Percentiles rank a stretch among this genome's conserved stretches.
Evolutionary conservation across 2,329 filamentous ascomycete species (phyloP).

Genomic region (Fusarium luffae): DNA sequence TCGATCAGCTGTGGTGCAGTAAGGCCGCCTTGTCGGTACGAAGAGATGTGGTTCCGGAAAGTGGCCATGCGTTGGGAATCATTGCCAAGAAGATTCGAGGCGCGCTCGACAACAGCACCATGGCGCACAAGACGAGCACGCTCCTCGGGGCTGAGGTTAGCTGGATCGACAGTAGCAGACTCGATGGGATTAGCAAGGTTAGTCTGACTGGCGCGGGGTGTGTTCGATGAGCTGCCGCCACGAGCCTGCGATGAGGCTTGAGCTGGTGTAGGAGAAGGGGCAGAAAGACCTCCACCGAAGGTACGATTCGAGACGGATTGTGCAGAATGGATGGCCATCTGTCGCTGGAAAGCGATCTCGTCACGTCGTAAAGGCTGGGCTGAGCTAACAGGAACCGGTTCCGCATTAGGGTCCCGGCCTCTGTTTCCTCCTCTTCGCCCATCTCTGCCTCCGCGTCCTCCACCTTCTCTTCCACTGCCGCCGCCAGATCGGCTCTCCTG

Average conservation of each 20-base stretch:
- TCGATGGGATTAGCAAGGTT: slow-evolving; percentile 55
- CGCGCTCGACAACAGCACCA: slow-evolving; percentile 85
- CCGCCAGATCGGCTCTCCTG: slow-evolving; percentile 61
- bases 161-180: slow-evolving; percentile 63
- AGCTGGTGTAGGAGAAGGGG: slow-evolving; percentile 41
- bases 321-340: slow-evolving; percentile 89
- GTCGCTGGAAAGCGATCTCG: slow-evolving; percentile 90
- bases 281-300: slow-evolving; percentile 85
- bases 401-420: slow-evolving; percentile 88
- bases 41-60: slow-evolving; percentile 84
- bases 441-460: slow-evolving; percentile 63
- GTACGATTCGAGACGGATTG: slow-evolving; percentile 82
- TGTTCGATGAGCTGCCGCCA: slow-evolving; percentile 39
- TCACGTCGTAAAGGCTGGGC: slow-evolving; percentile 85
- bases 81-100: slow-evolving; percentile 81
- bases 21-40: slow-evolving; percentile 76
- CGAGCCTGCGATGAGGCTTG: slow-evolving; percentile 42
- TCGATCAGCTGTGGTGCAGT: slow-evolving; percentile 84
- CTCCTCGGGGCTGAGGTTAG: slow-evolving; percentile 76
- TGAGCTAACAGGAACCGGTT: slow-evolving; percentile 79
- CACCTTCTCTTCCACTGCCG: slow-evolving; percentile 56
- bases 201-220: slow-evolving; percentile 39
- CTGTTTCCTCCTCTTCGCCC: slow-evolving; percentile 63
- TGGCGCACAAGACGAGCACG: slow-evolving; percentile 85
- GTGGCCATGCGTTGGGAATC: slow-evolving; percentile 77